phyloP scores from a whole-genome alignment of 2,329 filamentous ascomycete species.

The Diplodia mutila region DNA sequence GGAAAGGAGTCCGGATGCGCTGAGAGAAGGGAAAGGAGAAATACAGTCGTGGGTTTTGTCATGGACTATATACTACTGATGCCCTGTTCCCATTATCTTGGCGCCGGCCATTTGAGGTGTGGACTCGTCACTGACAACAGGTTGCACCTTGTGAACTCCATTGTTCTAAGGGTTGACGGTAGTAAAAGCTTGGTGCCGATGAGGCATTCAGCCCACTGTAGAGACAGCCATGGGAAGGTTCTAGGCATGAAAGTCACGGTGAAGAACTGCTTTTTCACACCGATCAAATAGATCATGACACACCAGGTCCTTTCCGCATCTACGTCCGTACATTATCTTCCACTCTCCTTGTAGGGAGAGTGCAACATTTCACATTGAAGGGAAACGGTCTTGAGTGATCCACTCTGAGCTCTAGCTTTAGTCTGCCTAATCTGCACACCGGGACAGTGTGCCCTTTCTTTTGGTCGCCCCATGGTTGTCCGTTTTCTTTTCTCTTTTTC shows the following conservation, averaged over 20 bases:
- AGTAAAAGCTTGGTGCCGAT: too few species aligned
- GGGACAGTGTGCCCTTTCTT: not conserved
- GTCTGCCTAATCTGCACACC: not conserved
- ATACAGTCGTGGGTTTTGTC: not conserved
- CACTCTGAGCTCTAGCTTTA: not conserved
- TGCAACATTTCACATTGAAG: not conserved
- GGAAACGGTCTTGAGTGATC: not conserved
- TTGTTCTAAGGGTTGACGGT: too few species aligned
- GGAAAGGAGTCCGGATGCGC: not conserved
- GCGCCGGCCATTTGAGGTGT: too few species aligned
- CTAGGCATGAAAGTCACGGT: too few species aligned
- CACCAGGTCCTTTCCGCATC: too few species aligned
- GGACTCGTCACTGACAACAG: too few species aligned
- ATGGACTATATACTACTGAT: not conserved
- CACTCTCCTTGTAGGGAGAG: not conserved
- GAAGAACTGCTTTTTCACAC: too few species aligned
- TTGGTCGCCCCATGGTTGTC: not conserved
- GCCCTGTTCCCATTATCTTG: not conserved
- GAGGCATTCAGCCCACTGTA: too few species aligned
- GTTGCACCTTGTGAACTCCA: too few species aligned
- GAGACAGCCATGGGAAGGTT: too few species aligned
- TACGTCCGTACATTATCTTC: not conserved
- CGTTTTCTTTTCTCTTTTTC: not conserved
- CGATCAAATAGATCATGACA: too few species aligned
- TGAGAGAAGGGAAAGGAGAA: not conserved